Percentiles rank a stretch among this genome's conserved stretches.
Evolutionary conservation across 345 rosid species (phyloP).

Genomic region (Moricandia arvensis): DNA sequence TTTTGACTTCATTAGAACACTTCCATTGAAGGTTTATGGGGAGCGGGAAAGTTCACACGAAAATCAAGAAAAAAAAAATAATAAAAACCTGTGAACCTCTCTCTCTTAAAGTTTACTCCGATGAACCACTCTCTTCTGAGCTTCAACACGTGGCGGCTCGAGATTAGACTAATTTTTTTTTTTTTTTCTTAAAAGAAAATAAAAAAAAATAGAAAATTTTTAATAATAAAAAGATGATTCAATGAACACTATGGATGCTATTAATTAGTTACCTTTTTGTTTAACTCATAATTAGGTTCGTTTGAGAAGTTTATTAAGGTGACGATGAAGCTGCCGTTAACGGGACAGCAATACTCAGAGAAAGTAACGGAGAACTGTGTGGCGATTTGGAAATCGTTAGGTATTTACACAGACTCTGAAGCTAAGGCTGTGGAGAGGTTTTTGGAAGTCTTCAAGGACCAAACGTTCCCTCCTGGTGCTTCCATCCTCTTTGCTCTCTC

Average conservation of each 20-base stretch:
- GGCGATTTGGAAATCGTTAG: conserved; percentile 67
- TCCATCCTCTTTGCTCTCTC: conserved; percentile 72
- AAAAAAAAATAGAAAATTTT: no score
- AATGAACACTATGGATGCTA: no score
- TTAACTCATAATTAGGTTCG: conserved; percentile 37
- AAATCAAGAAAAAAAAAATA: no score
- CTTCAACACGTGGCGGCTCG: no score
- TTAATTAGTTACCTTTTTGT: not conserved
- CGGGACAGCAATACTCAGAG: conserved; percentile 68
- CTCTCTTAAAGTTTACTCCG: no score
- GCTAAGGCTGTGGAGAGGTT: conserved; percentile 69
- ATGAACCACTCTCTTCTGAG: no score
- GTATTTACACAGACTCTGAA: conserved; percentile 67
- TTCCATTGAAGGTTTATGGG: no score
- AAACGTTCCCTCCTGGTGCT: conserved; percentile 64
- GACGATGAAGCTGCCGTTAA: conserved; percentile 66
- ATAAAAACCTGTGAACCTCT: no score
- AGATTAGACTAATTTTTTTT: no score
- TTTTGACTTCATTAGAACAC: not conserved
- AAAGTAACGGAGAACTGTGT: conserved; percentile 80
- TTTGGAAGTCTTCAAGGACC: conserved; percentile 52
- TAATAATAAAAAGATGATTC: no score
- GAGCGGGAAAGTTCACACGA: no score
- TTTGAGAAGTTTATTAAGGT: conserved; percentile 64
- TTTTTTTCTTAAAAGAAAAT: no score